These are phyloP conservation scores for Fusarium sp. DNA, from an alignment of 2,329 filamentous ascomycete genomes.

Conservation along the genomic window DNA sequence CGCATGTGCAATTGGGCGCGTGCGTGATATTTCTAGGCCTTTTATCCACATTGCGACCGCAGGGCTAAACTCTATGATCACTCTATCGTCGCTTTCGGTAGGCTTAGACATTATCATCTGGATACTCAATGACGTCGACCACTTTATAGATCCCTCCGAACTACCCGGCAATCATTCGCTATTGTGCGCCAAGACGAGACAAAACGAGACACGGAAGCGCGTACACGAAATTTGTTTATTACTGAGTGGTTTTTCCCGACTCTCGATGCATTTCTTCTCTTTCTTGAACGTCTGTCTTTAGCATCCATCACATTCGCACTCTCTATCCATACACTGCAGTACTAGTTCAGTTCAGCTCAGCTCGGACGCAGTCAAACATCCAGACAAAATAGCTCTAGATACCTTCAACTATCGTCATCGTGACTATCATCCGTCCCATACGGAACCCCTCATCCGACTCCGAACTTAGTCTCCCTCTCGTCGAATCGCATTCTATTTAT, in stretches of 20 bases:
- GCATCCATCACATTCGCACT: background rate
- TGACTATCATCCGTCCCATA: background rate
- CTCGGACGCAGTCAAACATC: conserved; percentile 3
- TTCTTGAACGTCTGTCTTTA: background rate
- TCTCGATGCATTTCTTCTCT: background rate
- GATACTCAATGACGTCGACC: conserved; percentile 42
- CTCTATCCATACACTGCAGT: background rate
- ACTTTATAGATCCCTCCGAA: conserved; percentile 30
- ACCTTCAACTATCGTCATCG: conserved; percentile 21
- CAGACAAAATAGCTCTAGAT: conserved; percentile 1
- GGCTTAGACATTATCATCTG: conserved; percentile 28
- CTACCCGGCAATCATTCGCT: conserved; percentile 23
- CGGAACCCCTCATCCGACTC: conserved; percentile 10
- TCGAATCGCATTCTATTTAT: conserved; percentile 21
- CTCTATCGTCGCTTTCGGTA: conserved; percentile 30
- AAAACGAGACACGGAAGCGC: conserved; percentile 4
- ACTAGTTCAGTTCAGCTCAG: background rate
- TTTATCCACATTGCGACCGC: conserved; percentile 25
- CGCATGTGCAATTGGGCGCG: conserved; percentile 17
- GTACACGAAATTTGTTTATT: conserved; percentile 14
- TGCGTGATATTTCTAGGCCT: background rate
- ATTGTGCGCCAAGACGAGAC: conserved; percentile 14
- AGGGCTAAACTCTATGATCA: conserved; percentile 32
- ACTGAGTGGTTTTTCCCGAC: conserved; percentile 3
- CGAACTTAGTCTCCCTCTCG: conserved; percentile 1